Evolutionary conservation across 495 filamentous ascomycete species (phyloP).

Genomic region (Lasiosphaeria ovina): DNA sequence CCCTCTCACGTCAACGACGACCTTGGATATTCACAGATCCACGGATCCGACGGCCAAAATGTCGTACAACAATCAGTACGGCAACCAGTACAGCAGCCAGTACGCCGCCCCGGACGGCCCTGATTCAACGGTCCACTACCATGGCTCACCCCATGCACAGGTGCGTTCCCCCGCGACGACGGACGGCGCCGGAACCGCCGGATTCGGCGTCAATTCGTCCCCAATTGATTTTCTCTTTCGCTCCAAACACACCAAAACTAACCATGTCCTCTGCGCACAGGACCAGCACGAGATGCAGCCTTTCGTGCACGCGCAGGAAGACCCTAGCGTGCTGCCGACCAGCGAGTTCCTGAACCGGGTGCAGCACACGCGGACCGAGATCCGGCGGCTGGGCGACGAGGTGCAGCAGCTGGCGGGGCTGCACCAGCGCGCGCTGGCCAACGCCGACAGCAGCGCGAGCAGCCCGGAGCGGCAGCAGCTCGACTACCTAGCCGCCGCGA

Average conservation of each 20-base stretch:
- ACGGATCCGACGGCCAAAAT: slow-evolving; percentile 27
- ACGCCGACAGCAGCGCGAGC: slow-evolving; percentile 45
- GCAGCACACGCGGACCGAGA: slow-evolving; percentile 54
- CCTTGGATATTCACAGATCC: no score
- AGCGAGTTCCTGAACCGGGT: slow-evolving; percentile 61
- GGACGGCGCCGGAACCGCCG: not conserved
- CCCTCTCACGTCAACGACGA: no score
- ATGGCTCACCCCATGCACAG: slow-evolving; percentile 7
- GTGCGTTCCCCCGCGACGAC: slow-evolving; percentile 18
- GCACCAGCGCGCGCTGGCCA: slow-evolving; percentile 59
- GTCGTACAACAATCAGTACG: slow-evolving; percentile 37
- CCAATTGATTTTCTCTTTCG: not conserved
- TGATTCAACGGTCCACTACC: slow-evolving; percentile 3
- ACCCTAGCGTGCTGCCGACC: slow-evolving; percentile 42
- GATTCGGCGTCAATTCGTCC: not conserved
- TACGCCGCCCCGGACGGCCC: slow-evolving; percentile 46
- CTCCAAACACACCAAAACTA: not conserved
- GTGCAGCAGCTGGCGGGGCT: slow-evolving; percentile 56
- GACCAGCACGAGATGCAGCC: slow-evolving; percentile 43
- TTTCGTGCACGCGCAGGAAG: slow-evolving; percentile 4
- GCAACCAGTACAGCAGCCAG: slow-evolving; percentile 38
- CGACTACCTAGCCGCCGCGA: slow-evolving; percentile 60
- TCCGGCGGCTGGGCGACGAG: slow-evolving; percentile 53
- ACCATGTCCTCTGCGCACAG: slow-evolving; percentile 11
- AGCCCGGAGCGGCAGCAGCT: slow-evolving; percentile 39